These are phyloP conservation scores for Przewalskia tangutica DNA, from an alignment of 257 asterid species.

Conservation along the genomic window DNA sequence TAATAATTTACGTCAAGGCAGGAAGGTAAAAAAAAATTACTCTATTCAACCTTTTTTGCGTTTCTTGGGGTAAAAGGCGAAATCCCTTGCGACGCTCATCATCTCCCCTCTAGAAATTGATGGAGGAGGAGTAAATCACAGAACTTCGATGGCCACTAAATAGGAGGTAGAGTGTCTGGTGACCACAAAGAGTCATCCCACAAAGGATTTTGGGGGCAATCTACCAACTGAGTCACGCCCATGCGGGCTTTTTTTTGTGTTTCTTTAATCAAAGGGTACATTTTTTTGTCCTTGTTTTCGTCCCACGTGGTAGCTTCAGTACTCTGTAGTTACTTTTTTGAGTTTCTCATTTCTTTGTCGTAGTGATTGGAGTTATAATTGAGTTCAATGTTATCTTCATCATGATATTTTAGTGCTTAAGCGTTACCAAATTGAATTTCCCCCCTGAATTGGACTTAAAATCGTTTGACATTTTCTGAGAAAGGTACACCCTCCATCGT, in stretches of 20 bases:
- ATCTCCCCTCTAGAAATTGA: too few relatives aligned
- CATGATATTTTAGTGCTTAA: not conserved
- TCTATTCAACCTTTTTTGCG: not conserved
- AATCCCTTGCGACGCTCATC: too few relatives aligned
- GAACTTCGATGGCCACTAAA: too few relatives aligned
- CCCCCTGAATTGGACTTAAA: not conserved
- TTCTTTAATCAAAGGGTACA: not conserved
- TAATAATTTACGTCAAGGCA: constrained; percentile 82
- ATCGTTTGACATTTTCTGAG: not conserved
- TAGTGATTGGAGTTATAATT: not conserved
- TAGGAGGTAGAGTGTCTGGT: too few relatives aligned
- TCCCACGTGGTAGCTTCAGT: not conserved
- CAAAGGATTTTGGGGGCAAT: too few relatives aligned
- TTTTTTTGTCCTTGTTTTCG: not conserved
- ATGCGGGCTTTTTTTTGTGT: too few relatives aligned
- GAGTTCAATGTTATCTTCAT: not conserved
- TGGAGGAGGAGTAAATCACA: too few relatives aligned
- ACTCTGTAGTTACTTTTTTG: not conserved
- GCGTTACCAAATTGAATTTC: not conserved
- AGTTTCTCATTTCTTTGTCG: not conserved
- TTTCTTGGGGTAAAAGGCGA: too few relatives aligned
- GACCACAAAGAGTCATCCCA: too few relatives aligned
- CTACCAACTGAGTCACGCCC: too few relatives aligned
- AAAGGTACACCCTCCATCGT: too few relatives aligned
- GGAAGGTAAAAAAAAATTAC: constrained; percentile 49